Percentiles rank a stretch among this genome's conserved stretches.
These are phyloP conservation scores for Borealophlyctis nickersoniae DNA, from an alignment of 192 early-diverging fungal genomes.

Conservation along the genomic window DNA sequence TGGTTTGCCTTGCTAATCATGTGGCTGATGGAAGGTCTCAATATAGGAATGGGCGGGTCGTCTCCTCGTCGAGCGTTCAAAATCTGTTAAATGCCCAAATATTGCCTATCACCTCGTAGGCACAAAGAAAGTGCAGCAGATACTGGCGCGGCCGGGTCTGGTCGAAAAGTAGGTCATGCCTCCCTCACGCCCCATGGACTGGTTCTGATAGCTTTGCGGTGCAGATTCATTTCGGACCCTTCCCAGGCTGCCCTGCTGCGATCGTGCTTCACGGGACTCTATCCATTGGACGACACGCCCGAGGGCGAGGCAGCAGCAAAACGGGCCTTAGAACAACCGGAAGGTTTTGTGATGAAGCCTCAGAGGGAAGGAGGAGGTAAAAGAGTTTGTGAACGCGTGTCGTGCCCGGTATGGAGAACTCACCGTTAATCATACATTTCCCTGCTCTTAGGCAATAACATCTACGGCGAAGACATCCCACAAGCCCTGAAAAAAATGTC, in stretches of 20 bases:
- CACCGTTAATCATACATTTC: no score
- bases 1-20: not conserved
- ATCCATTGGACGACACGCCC: slow-evolving; percentile 72
- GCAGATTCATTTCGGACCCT: slow-evolving; percentile 27
- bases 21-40: not conserved
- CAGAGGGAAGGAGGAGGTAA: slow-evolving; percentile 92
- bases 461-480: slow-evolving; percentile 84
- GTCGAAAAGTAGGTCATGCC: slow-evolving; percentile 69
- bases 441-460: slow-evolving; percentile 67
- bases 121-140: slow-evolving; percentile 96
- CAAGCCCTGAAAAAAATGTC: slow-evolving; percentile 49
- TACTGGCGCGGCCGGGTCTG: slow-evolving; percentile 73
- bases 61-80: slow-evolving; percentile 76
- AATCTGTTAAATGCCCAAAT: slow-evolving; percentile 83
- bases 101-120: slow-evolving; percentile 89
- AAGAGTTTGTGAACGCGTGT: no score
- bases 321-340: slow-evolving; percentile 62
- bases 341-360: slow-evolving; percentile 85
- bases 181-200: not conserved
- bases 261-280: slow-evolving; percentile 83
- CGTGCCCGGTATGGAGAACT: no score
- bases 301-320: slow-evolving; percentile 68
- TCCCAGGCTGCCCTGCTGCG: slow-evolving; percentile 53
- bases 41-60: slow-evolving; percentile 89
- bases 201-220: not conserved